phyloP scores from a whole-genome alignment of 768 basidiomycete genomes.

The Lentinus tigrinus region DNA sequence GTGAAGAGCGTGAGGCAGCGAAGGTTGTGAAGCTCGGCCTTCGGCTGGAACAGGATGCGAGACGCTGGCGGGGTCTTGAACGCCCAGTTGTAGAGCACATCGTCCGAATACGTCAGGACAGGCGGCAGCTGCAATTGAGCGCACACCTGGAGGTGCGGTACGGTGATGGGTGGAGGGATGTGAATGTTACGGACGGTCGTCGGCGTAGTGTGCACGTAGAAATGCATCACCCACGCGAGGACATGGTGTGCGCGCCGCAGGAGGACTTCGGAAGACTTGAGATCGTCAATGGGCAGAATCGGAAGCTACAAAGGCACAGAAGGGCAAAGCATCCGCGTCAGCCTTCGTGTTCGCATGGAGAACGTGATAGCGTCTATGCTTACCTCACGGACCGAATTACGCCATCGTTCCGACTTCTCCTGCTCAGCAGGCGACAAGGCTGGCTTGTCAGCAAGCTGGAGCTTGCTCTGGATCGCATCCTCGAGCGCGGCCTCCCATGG shows the following conservation, averaged over 20 bases:
- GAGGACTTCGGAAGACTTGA: conserved; percentile 41
- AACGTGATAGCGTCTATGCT: conserved; percentile 11
- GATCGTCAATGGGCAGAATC: conserved; percentile 33
- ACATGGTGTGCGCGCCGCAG: conserved; percentile 57
- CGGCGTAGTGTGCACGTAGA: conserved; percentile 50
- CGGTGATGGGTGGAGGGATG: conserved; percentile 68
- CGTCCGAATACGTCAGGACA: conserved; percentile 87
- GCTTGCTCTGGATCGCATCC: conserved; percentile 42
- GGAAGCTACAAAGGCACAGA: conserved; percentile 34
- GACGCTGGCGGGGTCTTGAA: conserved; percentile 24
- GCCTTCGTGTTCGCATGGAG: not conserved
- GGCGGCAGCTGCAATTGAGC: conserved; percentile 78
- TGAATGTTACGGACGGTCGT: conserved; percentile 36
- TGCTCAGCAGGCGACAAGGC: conserved; percentile 31
- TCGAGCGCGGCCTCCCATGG: conserved; percentile 69
- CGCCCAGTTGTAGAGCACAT: conserved; percentile 86
- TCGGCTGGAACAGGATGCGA: conserved; percentile 24
- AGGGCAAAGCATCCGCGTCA: not conserved
- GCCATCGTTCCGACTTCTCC: conserved; percentile 40
- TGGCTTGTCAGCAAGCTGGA: conserved; percentile 51
- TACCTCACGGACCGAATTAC: conserved; percentile 40
- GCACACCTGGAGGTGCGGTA: conserved; percentile 76
- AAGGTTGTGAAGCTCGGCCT: conserved; percentile 55
- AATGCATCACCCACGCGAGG: conserved; percentile 53
- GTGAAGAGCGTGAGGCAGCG: conserved; percentile 73